Base-by-base conservation (phyloP, 768 basidiomycete genomes). In the Collybia nuda region DNA sequence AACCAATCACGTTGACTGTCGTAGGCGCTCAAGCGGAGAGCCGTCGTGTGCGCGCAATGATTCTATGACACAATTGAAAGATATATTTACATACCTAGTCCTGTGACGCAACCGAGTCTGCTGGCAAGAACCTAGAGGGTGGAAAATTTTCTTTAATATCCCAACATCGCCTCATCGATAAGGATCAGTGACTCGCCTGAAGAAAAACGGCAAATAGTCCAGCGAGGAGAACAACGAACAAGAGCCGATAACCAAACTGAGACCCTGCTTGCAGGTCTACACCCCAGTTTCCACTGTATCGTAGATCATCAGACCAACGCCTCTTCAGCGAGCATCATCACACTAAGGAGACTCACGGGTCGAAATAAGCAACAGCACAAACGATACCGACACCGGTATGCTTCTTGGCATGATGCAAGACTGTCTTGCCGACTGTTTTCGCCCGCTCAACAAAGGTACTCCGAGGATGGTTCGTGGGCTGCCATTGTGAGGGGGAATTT, bases 201-300 rank as follows among this genome's bases (percentile, higher is more conserved):
- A 94, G 74, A 54, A 90, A 83, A 2, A 88, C 86, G 14, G 91
- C 93, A 48, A 90, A 84, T 6, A 95, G 55, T 8, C 93, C 93
- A 1, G 94, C 75, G 17, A 97, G 64, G 5, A 97, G 77, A 9
- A 98, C 85, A 14, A 91, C 76, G 67, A 96, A 95, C 24, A 98
- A 78, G 12, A 95, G 75, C 52, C 80, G 81, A 68, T 96, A 97
- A 0, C 95, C 93, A 63, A 79, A 95, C 49, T 84, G 66, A 17
- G 88, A 88, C 8, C 93, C 93, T 1, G 93, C 93, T 67, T 90
- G 86, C 6, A 95, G 72, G 69, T 94, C 93, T 14, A 93, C 92
- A 15, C 87, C 83, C 93, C 92, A 93, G 61, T 94, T 95, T 23
- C 92, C 90, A 17, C 86, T 87, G 43, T 14, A 43, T 42, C 28